Base-by-base conservation (phyloP, 2,329 filamentous ascomycete genomes). In the Hymenoscyphus albidus region DNA sequence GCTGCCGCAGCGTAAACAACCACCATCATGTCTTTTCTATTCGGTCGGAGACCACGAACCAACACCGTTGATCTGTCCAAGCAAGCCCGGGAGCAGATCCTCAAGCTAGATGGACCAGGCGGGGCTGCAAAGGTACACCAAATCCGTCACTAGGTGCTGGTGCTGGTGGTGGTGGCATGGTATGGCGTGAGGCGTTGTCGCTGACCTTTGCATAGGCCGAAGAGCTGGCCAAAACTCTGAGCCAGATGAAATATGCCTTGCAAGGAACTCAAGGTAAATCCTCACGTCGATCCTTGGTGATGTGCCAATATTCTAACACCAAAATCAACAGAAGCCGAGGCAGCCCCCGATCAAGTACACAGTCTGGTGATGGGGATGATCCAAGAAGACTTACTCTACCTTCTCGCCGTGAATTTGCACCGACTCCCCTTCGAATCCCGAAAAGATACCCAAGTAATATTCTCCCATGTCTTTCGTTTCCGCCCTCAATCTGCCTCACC, bases 401-500 rank as follows among this genome's bases (percentile, higher is more conserved):
- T 91, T 61, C 88, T 99, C 64, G 92, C 94, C 22, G 84, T 88
- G 66, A 90, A 90, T 74, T 89, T 99, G 57, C 88, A 92, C 78
- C 86, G 89, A 61, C 85, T 99, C 4, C 93, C 94, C 0, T 99
- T 99, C 80, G 95, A 99, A 80, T 92, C 93, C 44, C 89, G 94
- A 74, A 98, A 97, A 81, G 94, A 97, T 75, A 91, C 92, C 13
- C 94, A 97, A 76, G 91, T 95, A 68, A 95, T 97, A 76, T 95
- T 98, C 80, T 97, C 93, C 51, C 95, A 94, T 77, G 90, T 96
- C 70, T 92, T 97, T 76, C 91, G 93, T 70, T 97, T 95, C 81
- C 91, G 91, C 69, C 90, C 90, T 5, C 82, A 86, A 12, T 85
- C 84, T 55, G 85, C 84, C 1, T 86, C 88, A 22, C 82, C 85